Percentiles rank a stretch among this genome's conserved stretches.
phyloP scores from a whole-genome alignment of 768 basidiomycete species.

The Russula griseocarnosa region DNA sequence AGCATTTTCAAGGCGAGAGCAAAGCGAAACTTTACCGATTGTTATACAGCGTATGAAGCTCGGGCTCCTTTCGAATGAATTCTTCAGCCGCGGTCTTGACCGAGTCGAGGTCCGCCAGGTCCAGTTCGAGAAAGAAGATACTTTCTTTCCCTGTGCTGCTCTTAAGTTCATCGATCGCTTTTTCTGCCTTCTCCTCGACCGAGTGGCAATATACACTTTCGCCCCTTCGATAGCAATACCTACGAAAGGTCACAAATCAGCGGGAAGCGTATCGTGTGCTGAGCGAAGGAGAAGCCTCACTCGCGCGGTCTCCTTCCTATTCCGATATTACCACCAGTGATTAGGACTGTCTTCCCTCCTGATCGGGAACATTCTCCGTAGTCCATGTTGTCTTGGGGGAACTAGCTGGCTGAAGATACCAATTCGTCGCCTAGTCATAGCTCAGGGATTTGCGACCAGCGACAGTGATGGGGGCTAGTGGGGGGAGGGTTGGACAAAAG shows the following conservation, averaged over 20 bases:
- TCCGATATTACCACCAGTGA: background rate
- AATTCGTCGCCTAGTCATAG: background rate
- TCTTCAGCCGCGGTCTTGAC: background rate
- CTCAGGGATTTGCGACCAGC: background rate
- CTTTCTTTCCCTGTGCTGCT: background rate
- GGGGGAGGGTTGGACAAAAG: background rate
- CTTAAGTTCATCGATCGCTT: background rate
- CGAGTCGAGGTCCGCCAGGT: conserved; percentile 9
- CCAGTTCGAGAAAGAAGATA: background rate
- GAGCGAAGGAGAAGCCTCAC: background rate
- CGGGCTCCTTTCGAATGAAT: background rate
- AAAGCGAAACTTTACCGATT: background rate
- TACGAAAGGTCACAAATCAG: background rate
- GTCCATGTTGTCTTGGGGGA: conserved; percentile 23
- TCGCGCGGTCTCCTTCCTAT: conserved; percentile 1
- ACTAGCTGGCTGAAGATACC: conserved; percentile 14
- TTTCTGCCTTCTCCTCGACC: background rate
- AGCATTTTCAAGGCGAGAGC: background rate
- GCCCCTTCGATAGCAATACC: background rate
- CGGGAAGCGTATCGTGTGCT: background rate
- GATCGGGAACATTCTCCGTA: conserved; percentile 16
- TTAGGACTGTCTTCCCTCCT: background rate
- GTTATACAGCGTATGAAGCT: conserved; percentile 13
- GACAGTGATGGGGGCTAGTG: background rate
- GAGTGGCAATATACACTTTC: conserved; percentile 2